Evolutionary conservation across 768 basidiomycete genomes (phyloP), one percentile per base, ranked within the genome.

Genomic region (Rhizopogon vesiculosus): DNA sequence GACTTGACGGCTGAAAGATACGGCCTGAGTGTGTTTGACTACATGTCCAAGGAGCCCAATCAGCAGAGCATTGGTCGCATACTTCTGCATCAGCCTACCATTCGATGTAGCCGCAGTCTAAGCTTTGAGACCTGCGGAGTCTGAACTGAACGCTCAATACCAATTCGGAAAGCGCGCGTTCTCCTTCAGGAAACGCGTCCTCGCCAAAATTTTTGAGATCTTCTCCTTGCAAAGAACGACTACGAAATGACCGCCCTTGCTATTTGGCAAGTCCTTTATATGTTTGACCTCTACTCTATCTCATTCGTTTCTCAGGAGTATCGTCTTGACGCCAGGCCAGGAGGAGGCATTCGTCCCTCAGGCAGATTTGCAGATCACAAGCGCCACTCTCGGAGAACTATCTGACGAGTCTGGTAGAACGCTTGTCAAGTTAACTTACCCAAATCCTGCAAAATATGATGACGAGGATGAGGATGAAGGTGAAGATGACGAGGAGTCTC

Each of bases 1-100:
- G 93, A 93, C 61, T 97, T 81, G 54, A 99, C 97, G 18, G 94
- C 94, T 22, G 92, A 89, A 53, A 99, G 87, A 73, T 99, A 98
- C 3, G 96, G 95, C 66, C 96, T 82, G 45, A 98, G 79, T 6
- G 91, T 89, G 78, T 98, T 97, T 1, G 96, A 96, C 96, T 98
- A 63, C 55, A 6, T 29, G 31, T 55, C 40, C 25, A 52, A 40
- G 38, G 41, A 56, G 60, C 58, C 56, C 61, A 55, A 45, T 28
- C 13, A 56, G 44, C 44, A 40, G 52, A 28, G 43, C 33, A 48
- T 41, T 12, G 15, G 50, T 42, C 16, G 35, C 16, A 25, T 12
- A n/a, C n/a, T 38, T 33, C 33, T 56, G 39, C 46, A 52, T 56
- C 39, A 54, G 65, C 82, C 72, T 69, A 84, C 84, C 84, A 85